A percentile compares a stretch with the other conserved stretches of the same genome.
phyloP scores from a whole-genome alignment of 129 eudicot species.

The Cynara cardunculus region DNA sequence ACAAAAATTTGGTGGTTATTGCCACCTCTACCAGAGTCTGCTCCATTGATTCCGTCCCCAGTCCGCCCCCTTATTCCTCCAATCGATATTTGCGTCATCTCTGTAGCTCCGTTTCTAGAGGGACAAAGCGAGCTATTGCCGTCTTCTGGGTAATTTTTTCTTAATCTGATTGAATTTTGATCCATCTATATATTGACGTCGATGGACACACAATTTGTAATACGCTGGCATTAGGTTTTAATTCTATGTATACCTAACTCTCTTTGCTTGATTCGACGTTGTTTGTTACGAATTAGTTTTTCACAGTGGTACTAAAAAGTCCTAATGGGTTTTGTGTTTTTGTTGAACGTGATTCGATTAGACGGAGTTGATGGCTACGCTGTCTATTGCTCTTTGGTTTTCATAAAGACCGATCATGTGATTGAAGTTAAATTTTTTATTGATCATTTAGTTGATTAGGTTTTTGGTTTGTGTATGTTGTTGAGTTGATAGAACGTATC shows the following conservation, averaged over 20 bases:
- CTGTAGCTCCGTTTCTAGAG: background rate
- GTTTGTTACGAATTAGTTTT: background rate
- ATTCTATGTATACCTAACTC: background rate
- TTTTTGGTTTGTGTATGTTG: background rate
- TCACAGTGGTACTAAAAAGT: background rate
- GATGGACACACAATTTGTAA: background rate
- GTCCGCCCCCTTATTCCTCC: background rate
- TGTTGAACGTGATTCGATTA: background rate
- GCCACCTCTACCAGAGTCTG: background rate
- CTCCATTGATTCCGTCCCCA: background rate
- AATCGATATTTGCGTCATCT: background rate
- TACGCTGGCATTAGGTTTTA: slow-evolving; percentile 8
- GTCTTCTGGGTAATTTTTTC: background rate
- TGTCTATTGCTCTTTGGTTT: background rate
- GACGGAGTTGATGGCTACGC: background rate
- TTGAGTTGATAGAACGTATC: background rate
- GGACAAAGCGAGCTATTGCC: background rate
- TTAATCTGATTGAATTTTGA: background rate
- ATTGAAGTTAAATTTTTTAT: background rate
- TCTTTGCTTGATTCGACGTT: background rate
- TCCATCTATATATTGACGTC: background rate
- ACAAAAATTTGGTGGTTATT: too few species aligned
- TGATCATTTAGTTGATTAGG: background rate
- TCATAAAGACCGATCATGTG: background rate
- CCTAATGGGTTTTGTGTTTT: background rate